Evolutionary conservation across 1,139 yeast species (phyloP).

Genomic region (Scheffersomyces titani): DNA sequence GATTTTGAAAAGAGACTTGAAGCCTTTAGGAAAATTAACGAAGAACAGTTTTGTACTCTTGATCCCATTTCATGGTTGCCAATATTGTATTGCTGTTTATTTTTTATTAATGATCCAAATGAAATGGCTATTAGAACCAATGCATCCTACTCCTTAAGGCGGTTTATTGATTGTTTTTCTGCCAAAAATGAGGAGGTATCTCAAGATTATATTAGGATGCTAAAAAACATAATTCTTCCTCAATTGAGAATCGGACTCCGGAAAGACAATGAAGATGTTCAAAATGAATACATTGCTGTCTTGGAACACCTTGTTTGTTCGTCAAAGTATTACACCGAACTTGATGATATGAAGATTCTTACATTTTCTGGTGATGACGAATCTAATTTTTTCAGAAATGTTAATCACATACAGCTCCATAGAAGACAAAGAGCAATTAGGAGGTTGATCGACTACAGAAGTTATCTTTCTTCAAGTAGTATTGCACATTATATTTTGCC

Average conservation of each 20-base stretch:
- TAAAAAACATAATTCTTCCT: constrained; percentile 65
- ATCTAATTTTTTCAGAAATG: constrained; percentile 78
- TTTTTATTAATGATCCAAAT: constrained; percentile 71
- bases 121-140: constrained; percentile 83
- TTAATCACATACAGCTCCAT: constrained; percentile 81
- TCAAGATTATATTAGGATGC: constrained; percentile 36
- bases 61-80: constrained; percentile 77
- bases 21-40: constrained; percentile 69
- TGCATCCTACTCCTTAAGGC: constrained; percentile 64
- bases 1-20: constrained; percentile 76
- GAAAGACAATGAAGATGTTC: constrained; percentile 59
- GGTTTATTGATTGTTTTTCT: constrained; percentile 64
- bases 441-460: constrained; percentile 45
- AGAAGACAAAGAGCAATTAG: constrained; percentile 83
- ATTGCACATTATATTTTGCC: constrained; percentile 85
- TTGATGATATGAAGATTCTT: constrained; percentile 69
- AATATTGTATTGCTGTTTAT: constrained; percentile 65
- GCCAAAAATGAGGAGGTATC: constrained; percentile 35
- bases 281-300: constrained; percentile 68
- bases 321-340: constrained; percentile 50
- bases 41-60: constrained; percentile 45
- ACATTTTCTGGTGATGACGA: constrained; percentile 74
- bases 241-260: constrained; percentile 70
- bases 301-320: constrained; percentile 63
- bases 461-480: constrained; percentile 54